Evolutionary conservation across 2,329 filamentous ascomycete species (phyloP), one percentile per base, ranked within the genome.

Genomic region (Plenodomus tracheiphilus): DNA sequence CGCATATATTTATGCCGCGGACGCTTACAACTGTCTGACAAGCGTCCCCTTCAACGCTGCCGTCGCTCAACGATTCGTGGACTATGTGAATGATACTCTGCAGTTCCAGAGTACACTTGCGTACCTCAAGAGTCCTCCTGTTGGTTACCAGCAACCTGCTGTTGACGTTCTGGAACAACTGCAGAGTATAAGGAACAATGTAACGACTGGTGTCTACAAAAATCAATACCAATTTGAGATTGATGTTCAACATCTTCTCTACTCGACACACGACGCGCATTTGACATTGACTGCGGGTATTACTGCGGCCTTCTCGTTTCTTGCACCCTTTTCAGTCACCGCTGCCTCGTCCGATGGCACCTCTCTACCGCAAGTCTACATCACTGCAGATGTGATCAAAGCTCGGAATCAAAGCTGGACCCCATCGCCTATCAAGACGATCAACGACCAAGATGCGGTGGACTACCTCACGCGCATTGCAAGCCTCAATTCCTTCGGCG

Each of bases 21-120:
- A 52, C 15, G 56, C 45, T 5, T 59, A 52, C 28, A 41, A 39
- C 28, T 81, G 78, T 49, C 63, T 80, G 9, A 69, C 54, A 2
- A 74, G 62, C 19, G 74, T 79, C 6, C 77, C 79, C 0, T 78
- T 81, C 54, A 73, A 77, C 42, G 20, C 67, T 3, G 75, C 72
- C 6, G 73, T 76, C 1, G 77, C 77, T 2, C 58, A 68, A 5
- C 63, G 73, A 1, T 77, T 80, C 46, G 48, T 80, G 4, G 51
- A 71, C 6, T 79, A 80, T 49, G 74, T 72, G 44, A 76, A 76
- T 49, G 67, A 74, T 15, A 77, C 75, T 0, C 41, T 80, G 1
- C 72, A 77, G 41, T 77, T 77, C 38, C 76, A 79, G 39, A 75
- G 67, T 46, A 77, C 75, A 1, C 53, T 77, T 8, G 66, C 69